Evolutionary conservation across 805 yeast genomes (phyloP).

Genomic region (Lipomyces sp.): DNA sequence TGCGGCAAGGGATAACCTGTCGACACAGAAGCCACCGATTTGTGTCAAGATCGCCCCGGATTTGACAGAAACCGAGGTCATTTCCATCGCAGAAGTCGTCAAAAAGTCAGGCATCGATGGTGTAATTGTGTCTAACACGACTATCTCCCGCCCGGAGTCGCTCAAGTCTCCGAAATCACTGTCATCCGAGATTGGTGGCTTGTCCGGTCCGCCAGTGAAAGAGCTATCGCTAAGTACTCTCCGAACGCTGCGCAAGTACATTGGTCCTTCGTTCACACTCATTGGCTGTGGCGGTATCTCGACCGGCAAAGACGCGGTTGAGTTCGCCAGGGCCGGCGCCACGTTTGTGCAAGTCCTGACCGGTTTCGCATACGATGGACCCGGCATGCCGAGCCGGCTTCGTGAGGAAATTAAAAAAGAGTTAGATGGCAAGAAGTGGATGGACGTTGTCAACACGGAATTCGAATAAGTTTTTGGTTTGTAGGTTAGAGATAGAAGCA

Average conservation of each 20-base stretch:
- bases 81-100: slow-evolving; percentile 81
- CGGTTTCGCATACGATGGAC: slow-evolving; percentile 89
- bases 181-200: slow-evolving; percentile 77
- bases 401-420: slow-evolving; percentile 63
- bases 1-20: slow-evolving; percentile 62
- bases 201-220: slow-evolving; percentile 91
- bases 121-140: slow-evolving; percentile 89
- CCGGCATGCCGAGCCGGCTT: slow-evolving; percentile 71
- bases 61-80: slow-evolving; percentile 76
- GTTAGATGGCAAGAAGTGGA: slow-evolving; percentile 85
- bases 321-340: slow-evolving; percentile 93
- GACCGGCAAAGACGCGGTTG: slow-evolving; percentile 85
- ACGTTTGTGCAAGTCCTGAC: slow-evolving; percentile 86
- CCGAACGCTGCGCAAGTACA: slow-evolving; percentile 68
- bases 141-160: slow-evolving; percentile 75
- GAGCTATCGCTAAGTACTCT: slow-evolving; percentile 76
- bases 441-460: slow-evolving; percentile 72
- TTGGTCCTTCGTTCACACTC: slow-evolving; percentile 75
- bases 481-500: background rate
- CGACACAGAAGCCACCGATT: slow-evolving; percentile 67
- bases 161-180: slow-evolving; percentile 56
- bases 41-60: slow-evolving; percentile 95
- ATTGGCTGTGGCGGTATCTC: slow-evolving; percentile 95
- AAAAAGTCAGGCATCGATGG: slow-evolving; percentile 83
- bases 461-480: slow-evolving; percentile 8